These are phyloP conservation scores for Quercus tomentella DNA, from an alignment of 331 rosid genomes.

Conservation along the genomic window DNA sequence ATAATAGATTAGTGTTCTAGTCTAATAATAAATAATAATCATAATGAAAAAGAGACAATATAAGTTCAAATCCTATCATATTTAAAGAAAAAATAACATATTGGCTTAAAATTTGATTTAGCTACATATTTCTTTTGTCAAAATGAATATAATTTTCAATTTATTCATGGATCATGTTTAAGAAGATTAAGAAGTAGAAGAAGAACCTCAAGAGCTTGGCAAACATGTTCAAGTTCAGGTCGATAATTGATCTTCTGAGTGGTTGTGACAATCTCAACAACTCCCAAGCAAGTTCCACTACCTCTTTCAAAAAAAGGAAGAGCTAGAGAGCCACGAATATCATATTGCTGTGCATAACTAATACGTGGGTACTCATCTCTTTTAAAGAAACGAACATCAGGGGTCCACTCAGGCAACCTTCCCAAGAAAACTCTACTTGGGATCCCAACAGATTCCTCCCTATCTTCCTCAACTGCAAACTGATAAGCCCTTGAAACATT, in stretches of 20 bases:
- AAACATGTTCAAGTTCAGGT: slow-evolving; percentile 31
- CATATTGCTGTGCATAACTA: neutral
- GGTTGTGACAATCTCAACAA: slow-evolving; percentile 33
- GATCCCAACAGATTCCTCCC: neutral
- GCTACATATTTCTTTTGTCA: too few species aligned
- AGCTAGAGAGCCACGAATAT: slow-evolving; percentile 30
- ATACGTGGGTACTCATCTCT: slow-evolving; percentile 34
- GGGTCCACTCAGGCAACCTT: slow-evolving; percentile 29
- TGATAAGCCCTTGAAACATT: slow-evolving; percentile 8
- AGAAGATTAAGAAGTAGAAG: neutral
- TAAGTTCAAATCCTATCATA: too few species aligned
- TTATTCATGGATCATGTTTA: too few species aligned
- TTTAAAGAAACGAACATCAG: slow-evolving; percentile 35
- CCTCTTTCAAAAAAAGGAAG: slow-evolving; percentile 48
- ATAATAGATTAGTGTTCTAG: neutral
- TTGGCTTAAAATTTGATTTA: neutral
- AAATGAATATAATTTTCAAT: too few species aligned
- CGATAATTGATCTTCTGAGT: slow-evolving; percentile 26
- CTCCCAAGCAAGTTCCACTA: slow-evolving; percentile 42
- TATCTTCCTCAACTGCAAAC: slow-evolving; percentile 7
- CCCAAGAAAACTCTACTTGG: slow-evolving; percentile 4
- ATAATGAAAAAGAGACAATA: too few species aligned
- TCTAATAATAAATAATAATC: too few species aligned
- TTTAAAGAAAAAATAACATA: too few species aligned
- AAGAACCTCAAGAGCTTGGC: slow-evolving; percentile 39